Conservation (phyloP, 371 early-diverging fungal species). For the Mucor mucedo region DNA sequence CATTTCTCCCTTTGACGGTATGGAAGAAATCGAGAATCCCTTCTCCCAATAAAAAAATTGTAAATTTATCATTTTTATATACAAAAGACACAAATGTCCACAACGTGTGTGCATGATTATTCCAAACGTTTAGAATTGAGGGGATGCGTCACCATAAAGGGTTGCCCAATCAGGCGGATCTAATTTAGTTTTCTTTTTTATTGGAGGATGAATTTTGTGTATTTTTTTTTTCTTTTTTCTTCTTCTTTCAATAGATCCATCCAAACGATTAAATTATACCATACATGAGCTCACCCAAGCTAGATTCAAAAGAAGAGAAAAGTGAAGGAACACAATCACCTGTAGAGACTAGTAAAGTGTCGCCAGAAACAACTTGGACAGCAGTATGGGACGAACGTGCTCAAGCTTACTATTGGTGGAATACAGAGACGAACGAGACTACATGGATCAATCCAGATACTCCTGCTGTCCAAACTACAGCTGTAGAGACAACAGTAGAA, state of each 20-base stretch:
- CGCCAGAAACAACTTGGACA: constrained; percentile 43
- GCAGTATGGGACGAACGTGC: constrained; percentile 58
- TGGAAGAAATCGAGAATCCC: constrained; percentile 91
- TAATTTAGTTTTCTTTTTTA: background rate
- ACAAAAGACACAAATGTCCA: background rate
- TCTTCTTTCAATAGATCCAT: background rate
- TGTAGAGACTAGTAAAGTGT: background rate
- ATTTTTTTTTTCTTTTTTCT: background rate
- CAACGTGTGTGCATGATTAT: too few species aligned
- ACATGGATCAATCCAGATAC: constrained; percentile 53
- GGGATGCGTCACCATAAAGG: background rate
- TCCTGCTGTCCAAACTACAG: background rate
- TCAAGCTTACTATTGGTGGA: constrained; percentile 68
- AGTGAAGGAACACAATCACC: background rate
- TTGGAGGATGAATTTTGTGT: too few species aligned
- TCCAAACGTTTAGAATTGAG: too few species aligned
- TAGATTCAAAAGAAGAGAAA: background rate
- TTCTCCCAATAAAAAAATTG: constrained; percentile 51
- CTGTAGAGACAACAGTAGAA: background rate
- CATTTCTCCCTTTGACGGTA: constrained; percentile 92
- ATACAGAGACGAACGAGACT: constrained; percentile 63
- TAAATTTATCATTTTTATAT: background rate
- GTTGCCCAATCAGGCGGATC: background rate
- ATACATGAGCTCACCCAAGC: constrained; percentile 6
- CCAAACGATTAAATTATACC: background rate